Conservation (phyloP, 2,329 filamentous ascomycete genomes). For the Arthroderma sp. region DNA sequence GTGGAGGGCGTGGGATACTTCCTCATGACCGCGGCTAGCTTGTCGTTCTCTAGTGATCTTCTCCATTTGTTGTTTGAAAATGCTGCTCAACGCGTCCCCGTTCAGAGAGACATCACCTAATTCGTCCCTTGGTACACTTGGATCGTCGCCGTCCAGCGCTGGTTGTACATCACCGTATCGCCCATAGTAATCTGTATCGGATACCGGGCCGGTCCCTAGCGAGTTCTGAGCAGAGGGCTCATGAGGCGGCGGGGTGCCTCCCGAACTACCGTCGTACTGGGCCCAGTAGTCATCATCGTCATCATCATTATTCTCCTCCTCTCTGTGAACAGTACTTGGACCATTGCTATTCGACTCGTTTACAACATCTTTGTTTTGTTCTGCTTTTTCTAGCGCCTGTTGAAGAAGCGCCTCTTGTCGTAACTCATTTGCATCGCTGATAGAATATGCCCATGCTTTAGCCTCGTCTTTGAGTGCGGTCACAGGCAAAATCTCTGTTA, state of each 20-base stretch:
- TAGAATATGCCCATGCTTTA: slow-evolving; percentile 38
- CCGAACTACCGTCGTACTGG: slow-evolving; percentile 46
- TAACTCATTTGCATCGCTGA: slow-evolving; percentile 42
- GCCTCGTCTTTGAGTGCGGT: slow-evolving; percentile 37
- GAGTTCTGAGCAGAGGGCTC: slow-evolving; percentile 18
- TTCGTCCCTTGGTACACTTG: slow-evolving; percentile 39
- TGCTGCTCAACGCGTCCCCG: slow-evolving; percentile 35
- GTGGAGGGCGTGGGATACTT: background rate
- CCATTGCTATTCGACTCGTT: too few relatives aligned
- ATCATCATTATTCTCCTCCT: slow-evolving; percentile 28
- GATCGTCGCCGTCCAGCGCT: slow-evolving; percentile 50
- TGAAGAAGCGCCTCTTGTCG: slow-evolving; percentile 23
- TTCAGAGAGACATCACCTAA: slow-evolving; percentile 41
- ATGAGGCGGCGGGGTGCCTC: slow-evolving; percentile 34
- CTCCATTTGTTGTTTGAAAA: slow-evolving; percentile 28
- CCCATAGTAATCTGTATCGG: slow-evolving; percentile 48
- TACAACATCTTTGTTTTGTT: slow-evolving; percentile 2
- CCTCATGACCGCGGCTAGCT: background rate
- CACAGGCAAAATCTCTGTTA: slow-evolving; percentile 45
- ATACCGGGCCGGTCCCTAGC: slow-evolving; percentile 23
- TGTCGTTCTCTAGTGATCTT: slow-evolving; percentile 13
- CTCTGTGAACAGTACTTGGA: slow-evolving; percentile 6
- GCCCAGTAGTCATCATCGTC: slow-evolving; percentile 54
- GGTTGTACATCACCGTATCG: slow-evolving; percentile 52
- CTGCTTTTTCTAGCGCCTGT: slow-evolving; percentile 23